Evolutionary conservation across 2,329 filamentous ascomycete species (phyloP).

Genomic region (Ophiocordyceps polyrhachis-furcata): DNA sequence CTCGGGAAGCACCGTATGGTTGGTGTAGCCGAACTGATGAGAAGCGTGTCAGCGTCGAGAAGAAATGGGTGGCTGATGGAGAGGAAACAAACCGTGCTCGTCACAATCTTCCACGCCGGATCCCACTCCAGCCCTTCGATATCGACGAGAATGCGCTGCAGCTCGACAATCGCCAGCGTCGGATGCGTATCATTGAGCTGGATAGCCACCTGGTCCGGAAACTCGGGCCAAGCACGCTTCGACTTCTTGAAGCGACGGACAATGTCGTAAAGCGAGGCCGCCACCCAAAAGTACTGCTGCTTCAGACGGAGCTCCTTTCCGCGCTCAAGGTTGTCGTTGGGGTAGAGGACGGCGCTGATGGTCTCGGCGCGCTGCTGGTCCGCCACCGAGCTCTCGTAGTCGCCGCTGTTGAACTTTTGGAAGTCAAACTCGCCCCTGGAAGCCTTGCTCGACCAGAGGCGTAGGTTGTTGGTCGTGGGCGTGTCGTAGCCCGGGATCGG

Average conservation of each 20-base stretch:
- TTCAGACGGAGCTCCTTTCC: conserved; percentile 95
- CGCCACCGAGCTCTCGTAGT: conserved; percentile 95
- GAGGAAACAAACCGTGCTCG: conserved; percentile 34
- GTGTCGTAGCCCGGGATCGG: conserved; percentile 82
- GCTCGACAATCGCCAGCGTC: conserved; percentile 85
- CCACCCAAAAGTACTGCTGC: conserved; percentile 99
- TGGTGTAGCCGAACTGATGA: conserved; percentile 78
- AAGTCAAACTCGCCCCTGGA: conserved; percentile 97
- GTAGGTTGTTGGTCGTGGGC: conserved; percentile 83
- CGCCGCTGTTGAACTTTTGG: conserved; percentile 96
- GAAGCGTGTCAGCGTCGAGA: conserved; percentile 1
- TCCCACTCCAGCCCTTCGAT: conserved; percentile 86
- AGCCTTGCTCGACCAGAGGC: conserved; percentile 94
- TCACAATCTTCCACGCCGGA: conserved; percentile 70
- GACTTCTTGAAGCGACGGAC: conserved; percentile 97
- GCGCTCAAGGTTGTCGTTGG: conserved; percentile 90
- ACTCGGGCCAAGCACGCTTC: conserved; percentile 76
- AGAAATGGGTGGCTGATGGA: neutral
- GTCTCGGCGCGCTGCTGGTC: conserved; percentile 98
- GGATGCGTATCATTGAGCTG: conserved; percentile 98
- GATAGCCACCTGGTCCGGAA: conserved; percentile 87
- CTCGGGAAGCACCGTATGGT: conserved; percentile 94
- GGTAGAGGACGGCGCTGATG: conserved; percentile 92
- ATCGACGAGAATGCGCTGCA: conserved; percentile 84
- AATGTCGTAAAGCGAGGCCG: conserved; percentile 89